phyloP scores from a whole-genome alignment of 2,329 filamentous ascomycete genomes.

The Trichoderma lentiforme region DNA sequence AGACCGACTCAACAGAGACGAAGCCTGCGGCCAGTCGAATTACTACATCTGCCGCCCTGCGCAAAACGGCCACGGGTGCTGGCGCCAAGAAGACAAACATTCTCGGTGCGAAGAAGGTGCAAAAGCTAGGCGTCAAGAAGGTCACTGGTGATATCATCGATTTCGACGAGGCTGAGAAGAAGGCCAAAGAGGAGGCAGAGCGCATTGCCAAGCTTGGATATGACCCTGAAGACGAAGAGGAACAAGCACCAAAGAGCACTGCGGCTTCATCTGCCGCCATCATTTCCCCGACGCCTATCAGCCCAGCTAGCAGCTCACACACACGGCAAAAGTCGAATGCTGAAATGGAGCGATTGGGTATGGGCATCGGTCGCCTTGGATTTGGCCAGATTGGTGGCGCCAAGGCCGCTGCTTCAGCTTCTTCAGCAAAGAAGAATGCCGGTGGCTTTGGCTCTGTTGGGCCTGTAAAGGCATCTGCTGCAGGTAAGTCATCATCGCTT shows the following conservation, averaged over 20 bases:
- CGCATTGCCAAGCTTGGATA: slow-evolving; percentile 94
- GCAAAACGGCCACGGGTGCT: slow-evolving; percentile 64
- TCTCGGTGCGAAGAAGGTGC: slow-evolving; percentile 78
- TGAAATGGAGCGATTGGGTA: slow-evolving; percentile 84
- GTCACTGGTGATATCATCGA: slow-evolving; percentile 76
- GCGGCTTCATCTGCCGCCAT: slow-evolving; percentile 57
- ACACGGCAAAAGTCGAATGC: slow-evolving; percentile 62
- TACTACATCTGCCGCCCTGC: slow-evolving; percentile 75
- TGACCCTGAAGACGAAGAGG: slow-evolving; percentile 82
- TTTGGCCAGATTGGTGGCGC: slow-evolving; percentile 78
- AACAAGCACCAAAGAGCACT: slow-evolving; percentile 42
- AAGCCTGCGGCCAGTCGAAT: slow-evolving; percentile 66
- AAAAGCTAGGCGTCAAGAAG: slow-evolving; percentile 92
- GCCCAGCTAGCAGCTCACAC: slow-evolving; percentile 57
- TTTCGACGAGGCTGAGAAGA: slow-evolving; percentile 95
- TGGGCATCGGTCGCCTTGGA: slow-evolving; percentile 80
- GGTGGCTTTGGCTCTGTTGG: slow-evolving; percentile 85
- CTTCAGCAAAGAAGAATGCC: slow-evolving; percentile 66
- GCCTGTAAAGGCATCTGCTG: slow-evolving; percentile 64
- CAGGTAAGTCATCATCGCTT: slow-evolving; percentile 51
- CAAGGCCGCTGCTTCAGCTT: slow-evolving; percentile 50
- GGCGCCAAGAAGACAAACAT: slow-evolving; percentile 79
- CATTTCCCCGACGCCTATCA: slow-evolving; percentile 71
- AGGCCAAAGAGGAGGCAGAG: slow-evolving; percentile 95
- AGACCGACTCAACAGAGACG: slow-evolving; percentile 52